Base-by-base conservation (phyloP, 2,329 filamentous ascomycete genomes). In the Escovopsis sp. region DNA sequence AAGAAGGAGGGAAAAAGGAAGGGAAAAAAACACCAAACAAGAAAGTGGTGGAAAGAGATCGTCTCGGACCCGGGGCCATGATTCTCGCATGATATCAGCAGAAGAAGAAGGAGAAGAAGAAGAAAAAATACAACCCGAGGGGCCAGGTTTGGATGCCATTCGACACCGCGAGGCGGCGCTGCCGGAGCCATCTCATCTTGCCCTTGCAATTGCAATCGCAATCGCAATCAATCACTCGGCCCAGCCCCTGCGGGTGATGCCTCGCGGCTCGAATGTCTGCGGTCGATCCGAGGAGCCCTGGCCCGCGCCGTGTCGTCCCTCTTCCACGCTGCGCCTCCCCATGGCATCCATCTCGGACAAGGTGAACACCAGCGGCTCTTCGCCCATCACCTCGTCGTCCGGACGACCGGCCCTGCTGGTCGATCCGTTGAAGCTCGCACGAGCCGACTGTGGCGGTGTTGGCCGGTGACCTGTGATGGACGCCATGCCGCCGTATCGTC, bases 311-410 rank as follows among this genome's bases (percentile, higher is more conserved):
- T 62, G 58, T 35, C 63, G 57, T 1, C 58, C 61, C 46, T 79
- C 75, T 48, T 80, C 76, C 7, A 79, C 56, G 49, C 73, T 79
- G 47, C 72, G 67, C 46, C 75, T 64, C 36, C 70, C 69, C 43
- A 70, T 68, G 14, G 71, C 65, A 49, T 77, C 76, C 54, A 84
- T 72, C 57, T 85, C 81, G 31, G 77, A 82, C 67, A 85, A 76
- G 47, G 81, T 77, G 57, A 85, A 85, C 9, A 85, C 66, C 9
- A 85, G 58, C 0, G 77, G 78, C 52, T 85, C 81, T 42, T 83
- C 81, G 45, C 81, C 77, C 20, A 66, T 59, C 6, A 73, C 72
- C 40, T 67, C 65, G 36, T 66, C 62, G 20, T 68, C 65, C n/a
- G 56, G 62, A 5, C 64, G 61, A 5, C 52, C 53, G 14, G 62